phyloP scores from a whole-genome alignment of 208 protist species.

The Trypanosoma conorhini region DNA sequence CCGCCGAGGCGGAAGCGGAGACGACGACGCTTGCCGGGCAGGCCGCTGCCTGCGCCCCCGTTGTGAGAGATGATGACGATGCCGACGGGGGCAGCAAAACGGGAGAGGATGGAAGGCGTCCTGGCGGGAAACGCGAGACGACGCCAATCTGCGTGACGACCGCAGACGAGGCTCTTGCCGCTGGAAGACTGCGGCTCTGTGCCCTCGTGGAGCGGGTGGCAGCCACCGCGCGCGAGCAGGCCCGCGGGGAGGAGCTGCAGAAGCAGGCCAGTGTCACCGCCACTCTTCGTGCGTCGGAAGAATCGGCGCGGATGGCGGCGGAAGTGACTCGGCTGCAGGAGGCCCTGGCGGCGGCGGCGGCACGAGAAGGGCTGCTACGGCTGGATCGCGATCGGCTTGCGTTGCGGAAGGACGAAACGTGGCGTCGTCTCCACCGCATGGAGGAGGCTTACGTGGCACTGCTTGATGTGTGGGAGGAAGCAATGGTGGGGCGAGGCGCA shows the following conservation, averaged over 20 bases:
- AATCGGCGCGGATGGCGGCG: neutral
- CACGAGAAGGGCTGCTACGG: neutral
- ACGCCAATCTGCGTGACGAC: neutral
- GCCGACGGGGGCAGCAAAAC: neutral
- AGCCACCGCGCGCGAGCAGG: neutral
- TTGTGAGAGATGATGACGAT: constrained; percentile 1
- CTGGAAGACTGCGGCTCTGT: constrained; percentile 1
- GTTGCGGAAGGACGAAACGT: neutral
- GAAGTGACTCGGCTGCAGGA: neutral
- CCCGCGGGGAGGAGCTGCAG: constrained; percentile 1
- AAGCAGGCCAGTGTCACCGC: neutral
- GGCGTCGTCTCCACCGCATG: neutral
- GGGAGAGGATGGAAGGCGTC: neutral
- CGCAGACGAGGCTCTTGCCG: constrained; percentile 12
- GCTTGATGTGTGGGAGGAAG: constrained; percentile 9
- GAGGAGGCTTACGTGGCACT: neutral
- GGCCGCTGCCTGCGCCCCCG: neutral
- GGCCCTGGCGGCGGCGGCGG: neutral
- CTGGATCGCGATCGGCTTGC: neutral
- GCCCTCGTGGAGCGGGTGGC: constrained; percentile 3
- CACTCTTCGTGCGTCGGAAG: neutral
- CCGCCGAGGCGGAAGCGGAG: neutral
- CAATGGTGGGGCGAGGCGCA: constrained; percentile 10
- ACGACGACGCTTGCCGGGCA: neutral
- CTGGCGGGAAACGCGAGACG: neutral